Base-by-base conservation (phyloP, 2,329 filamentous ascomycete species). In the Alternaria tenuissima region DNA sequence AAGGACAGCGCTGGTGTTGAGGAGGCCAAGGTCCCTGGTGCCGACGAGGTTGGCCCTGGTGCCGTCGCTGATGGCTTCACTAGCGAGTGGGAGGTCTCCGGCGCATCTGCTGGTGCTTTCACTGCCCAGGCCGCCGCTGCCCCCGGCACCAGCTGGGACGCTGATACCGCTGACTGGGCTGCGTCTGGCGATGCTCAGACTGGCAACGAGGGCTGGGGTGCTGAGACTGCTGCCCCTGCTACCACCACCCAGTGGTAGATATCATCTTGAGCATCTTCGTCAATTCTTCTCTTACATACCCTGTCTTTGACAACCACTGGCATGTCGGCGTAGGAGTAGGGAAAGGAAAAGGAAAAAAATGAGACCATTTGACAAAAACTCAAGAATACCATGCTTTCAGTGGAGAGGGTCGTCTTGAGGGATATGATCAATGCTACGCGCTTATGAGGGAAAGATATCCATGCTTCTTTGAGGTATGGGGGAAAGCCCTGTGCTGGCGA, bases 361-460 rank as follows among this genome's bases (percentile, higher is more conserved):
- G 49, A 63, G 61, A 71, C 62, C 65, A 69, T 61, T 63, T 63
- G 54, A 57, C 55, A 64, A 59, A 46, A 34, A 51, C 52, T 59
- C 53, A 51, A 59, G 46, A 30, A 52, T 36, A 48, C 61, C 51
- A 65, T 55, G 57, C 58, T 61, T 59, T 62, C 55, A 61, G 38
- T 55, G 57, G 43, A 47, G 8, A 34, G 39, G 24, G 46, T 42
- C 16, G 57, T 60, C 53, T 52, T 60, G 53, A 63, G 71, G 74
- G 70, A 75, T 66, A 70, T 69, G 67, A 76, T 77, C 74, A 70
- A 73, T 73, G 73, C 72, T 85, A 82, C 85, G 90, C 89, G 90
- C 93, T 97, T 86, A 97, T 91, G 94, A 97, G 93, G 94, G 94
- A 98, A 98, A 98, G 94, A 98, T 93, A 97, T 69, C 90, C 93